phyloP scores from a whole-genome alignment of 352 stramenopile species.

The Phytopythium helicoides region DNA sequence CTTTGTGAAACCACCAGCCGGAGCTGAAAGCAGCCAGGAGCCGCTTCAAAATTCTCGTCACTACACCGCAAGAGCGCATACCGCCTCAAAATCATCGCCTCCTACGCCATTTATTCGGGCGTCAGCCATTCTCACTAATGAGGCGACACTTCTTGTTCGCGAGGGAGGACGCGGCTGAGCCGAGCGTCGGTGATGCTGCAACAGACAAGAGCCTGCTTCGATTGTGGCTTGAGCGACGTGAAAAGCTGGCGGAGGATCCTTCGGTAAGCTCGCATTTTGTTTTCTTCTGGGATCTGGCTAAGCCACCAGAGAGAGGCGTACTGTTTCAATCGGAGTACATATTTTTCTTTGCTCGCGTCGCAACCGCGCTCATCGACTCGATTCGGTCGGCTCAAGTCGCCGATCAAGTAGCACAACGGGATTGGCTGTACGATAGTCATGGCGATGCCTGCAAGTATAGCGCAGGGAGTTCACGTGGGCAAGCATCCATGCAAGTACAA shows the following conservation, averaged over 20 bases:
- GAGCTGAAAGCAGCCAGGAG: too few relatives aligned
- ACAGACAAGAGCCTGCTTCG: slow-evolving; percentile 39
- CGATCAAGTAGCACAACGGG: slow-evolving; percentile 32
- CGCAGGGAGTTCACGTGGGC: slow-evolving; percentile 3
- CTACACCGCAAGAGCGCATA: too few relatives aligned
- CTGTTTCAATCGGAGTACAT: slow-evolving; percentile 39
- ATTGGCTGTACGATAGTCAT: slow-evolving; percentile 74
- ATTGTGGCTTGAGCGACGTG: slow-evolving; percentile 52
- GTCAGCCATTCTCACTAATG: slow-evolving; percentile 27
- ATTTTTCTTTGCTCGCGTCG: slow-evolving; percentile 58
- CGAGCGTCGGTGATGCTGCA: slow-evolving; percentile 46
- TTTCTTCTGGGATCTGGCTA: slow-evolving; percentile 66
- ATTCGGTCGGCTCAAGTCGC: slow-evolving; percentile 32
- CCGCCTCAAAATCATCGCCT: too few relatives aligned
- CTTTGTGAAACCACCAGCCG: too few relatives aligned
- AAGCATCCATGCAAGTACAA: too few relatives aligned
- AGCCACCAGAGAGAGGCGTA: slow-evolving; percentile 18
- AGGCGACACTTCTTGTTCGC: slow-evolving; percentile 64
- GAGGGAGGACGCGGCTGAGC: slow-evolving; percentile 46
- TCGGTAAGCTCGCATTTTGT: slow-evolving; percentile 29
- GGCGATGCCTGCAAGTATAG: slow-evolving; percentile 6
- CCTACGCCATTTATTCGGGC: too few relatives aligned
- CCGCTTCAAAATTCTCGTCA: too few relatives aligned
- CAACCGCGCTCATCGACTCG: slow-evolving; percentile 55
- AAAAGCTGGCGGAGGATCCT: slow-evolving; percentile 21